Percentiles rank a stretch among this genome's conserved stretches.
These are phyloP conservation scores for Naganishia friedmannii DNA, from an alignment of 768 basidiomycete species.

Conservation along the genomic window DNA sequence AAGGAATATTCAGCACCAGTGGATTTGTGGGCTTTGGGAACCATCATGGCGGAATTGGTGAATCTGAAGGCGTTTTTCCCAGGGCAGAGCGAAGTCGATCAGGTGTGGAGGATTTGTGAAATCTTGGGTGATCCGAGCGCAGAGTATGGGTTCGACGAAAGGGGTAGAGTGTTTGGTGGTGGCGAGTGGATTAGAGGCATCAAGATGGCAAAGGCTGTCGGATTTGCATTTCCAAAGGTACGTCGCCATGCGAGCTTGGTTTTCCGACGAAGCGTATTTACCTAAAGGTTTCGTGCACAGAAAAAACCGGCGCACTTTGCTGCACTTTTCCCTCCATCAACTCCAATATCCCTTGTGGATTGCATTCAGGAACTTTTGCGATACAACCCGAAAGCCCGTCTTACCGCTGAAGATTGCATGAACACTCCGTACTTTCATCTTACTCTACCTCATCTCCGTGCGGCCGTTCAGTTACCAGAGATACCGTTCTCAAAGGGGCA, in stretches of 20 bases:
- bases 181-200: conserved; percentile 83
- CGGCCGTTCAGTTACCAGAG: conserved; percentile 45
- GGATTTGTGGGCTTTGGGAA: conserved; percentile 99
- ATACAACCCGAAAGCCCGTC: conserved; percentile 81
- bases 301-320: conserved; percentile 55
- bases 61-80: conserved; percentile 95
- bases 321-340: conserved; percentile 70
- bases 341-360: conserved; percentile 78
- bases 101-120: conserved; percentile 83
- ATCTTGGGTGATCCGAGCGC: conserved; percentile 86
- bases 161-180: conserved; percentile 72
- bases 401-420: conserved; percentile 82
- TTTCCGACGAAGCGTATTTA: not conserved
- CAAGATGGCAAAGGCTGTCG: conserved; percentile 78
- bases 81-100: conserved; percentile 86
- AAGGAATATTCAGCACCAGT: conserved; percentile 94
- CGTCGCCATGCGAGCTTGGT: conserved; percentile 37
- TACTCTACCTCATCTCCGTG: conserved; percentile 55
- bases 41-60: conserved; percentile 94
- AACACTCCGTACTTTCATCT: conserved; percentile 85
- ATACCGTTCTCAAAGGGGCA: conserved; percentile 48
- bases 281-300: conserved; percentile 35
- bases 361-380: conserved; percentile 87
- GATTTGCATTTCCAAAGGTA: conserved; percentile 87
- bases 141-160: conserved; percentile 73